Evolutionary conservation across 2,329 filamentous ascomycete genomes (phyloP).

Genomic region (Pochonia chlamydosporia): DNA sequence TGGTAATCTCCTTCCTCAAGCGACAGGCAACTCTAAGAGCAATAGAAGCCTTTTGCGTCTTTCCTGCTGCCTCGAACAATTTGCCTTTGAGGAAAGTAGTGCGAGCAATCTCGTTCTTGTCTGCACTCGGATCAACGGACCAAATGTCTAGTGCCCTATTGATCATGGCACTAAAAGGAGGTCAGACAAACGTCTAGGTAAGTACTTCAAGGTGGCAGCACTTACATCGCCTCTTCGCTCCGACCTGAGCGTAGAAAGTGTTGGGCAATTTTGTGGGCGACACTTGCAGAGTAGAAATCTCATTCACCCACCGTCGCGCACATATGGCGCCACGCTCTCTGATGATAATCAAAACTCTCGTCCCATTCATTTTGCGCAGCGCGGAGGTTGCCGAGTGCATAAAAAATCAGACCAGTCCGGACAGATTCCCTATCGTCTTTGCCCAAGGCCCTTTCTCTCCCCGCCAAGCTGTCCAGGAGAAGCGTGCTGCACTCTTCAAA

Average conservation of each 20-base stretch:
- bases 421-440: conserved; percentile 9
- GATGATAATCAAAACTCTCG: conserved; percentile 10
- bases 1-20: conserved; percentile 7
- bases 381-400: conserved; percentile 8
- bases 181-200: not conserved
- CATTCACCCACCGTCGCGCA: conserved; percentile 7
- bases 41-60: conserved; percentile 9
- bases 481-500: conserved; percentile 8
- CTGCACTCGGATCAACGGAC: conserved; percentile 6
- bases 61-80: conserved; percentile 4
- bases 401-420: conserved; percentile 7
- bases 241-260: conserved; percentile 2
- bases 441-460: conserved; percentile 6
- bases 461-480: conserved; percentile 6
- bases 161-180: not conserved
- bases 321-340: conserved; percentile 9
- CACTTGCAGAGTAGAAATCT: conserved; percentile 8
- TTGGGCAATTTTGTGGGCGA: conserved; percentile 9
- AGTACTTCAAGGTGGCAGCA: not conserved
- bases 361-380: conserved; percentile 4
- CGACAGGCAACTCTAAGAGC: conserved; percentile 5
- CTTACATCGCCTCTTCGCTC: conserved; percentile 8
- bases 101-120: conserved; percentile 11
- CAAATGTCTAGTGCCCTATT: conserved; percentile 4
- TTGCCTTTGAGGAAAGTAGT: conserved; percentile 10